These are phyloP conservation scores for Trichosanthes truncata DNA, from an alignment of 306 rosid genomes.

Conservation along the genomic window DNA sequence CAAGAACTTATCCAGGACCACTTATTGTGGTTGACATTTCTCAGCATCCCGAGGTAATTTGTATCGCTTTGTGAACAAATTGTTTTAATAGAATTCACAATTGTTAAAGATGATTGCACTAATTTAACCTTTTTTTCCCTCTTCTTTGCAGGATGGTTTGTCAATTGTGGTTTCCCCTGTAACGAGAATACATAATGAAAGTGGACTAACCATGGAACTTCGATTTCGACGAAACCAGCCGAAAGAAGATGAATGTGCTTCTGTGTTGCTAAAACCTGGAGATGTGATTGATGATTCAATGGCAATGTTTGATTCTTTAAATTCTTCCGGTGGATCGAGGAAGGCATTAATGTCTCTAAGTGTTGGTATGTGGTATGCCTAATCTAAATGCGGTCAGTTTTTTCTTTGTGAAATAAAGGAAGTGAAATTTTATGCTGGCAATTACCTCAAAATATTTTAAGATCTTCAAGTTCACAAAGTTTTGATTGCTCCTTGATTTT, in stretches of 20 bases:
- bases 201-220: constrained; percentile 60
- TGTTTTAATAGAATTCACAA: background rate
- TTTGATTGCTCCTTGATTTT: background rate
- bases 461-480: background rate
- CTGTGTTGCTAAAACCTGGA: constrained; percentile 53
- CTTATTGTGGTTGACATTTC: constrained; percentile 56
- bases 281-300: constrained; percentile 81
- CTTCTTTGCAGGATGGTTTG: constrained; percentile 53
- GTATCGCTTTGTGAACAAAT: constrained; percentile 5
- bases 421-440: background rate
- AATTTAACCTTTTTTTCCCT: constrained; percentile 1
- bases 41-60: constrained; percentile 66
- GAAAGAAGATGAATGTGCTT: constrained; percentile 61
- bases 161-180: constrained; percentile 60
- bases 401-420: background rate
- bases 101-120: background rate
- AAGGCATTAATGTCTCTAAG: constrained; percentile 72
- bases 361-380: constrained; percentile 45
- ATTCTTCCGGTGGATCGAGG: constrained; percentile 68
- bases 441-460: background rate
- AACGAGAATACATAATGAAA: constrained; percentile 70
- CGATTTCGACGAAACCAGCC: constrained; percentile 58
- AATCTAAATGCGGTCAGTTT: background rate
- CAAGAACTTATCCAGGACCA: constrained; percentile 77
- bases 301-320: constrained; percentile 70